Evolutionary conservation across 306 rosid species (phyloP), one percentile per base, ranked within the genome.

Genomic region (Vigna radiata): DNA sequence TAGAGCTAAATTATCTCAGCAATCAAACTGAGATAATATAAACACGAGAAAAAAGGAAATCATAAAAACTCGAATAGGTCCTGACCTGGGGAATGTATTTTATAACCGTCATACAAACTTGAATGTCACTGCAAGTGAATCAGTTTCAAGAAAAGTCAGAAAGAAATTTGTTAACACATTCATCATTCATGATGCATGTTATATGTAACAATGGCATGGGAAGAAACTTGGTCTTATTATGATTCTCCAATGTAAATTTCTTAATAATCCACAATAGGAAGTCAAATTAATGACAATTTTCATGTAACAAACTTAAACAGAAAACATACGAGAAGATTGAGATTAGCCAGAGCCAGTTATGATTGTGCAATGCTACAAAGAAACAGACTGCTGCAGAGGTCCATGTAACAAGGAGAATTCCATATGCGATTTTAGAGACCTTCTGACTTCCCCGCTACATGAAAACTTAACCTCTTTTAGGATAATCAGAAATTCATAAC

Each of bases 1-100:
- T 7, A 23, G 6, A 43, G 25, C 11, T 29, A 50, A 37, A 8
- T 31, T 15, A 23, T 16, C 55, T 39, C 27, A 19, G 3, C 25
- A 50, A 15, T 37, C 29, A 18, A 64, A 48, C 7, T 75, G 41
- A 7, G 44, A 17, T 29, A 6, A 43, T 41, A 73, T 25, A 59
- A 59, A 44, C 17, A 33, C 0, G 58, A 21, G 27, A 55, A 27
- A 16, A 11, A 71, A 61, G 56, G 55, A 61, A 48, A 15, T 52
- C 21, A 19, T 19, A 36, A 21, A 31, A 58, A 78, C 61, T 54
- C 1, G 36, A 47, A 39, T 7, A 15, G 63, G 68, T 17, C 48
- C 87, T 72, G 61, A 92, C 97, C 99, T 95, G 99, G 21, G 99
- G 99, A 59, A 92, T 87, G 76, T 95, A 95, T 77, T 95, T 95